Conservation (phyloP, 2,329 filamentous ascomycete genomes). For the Nemania diffusa region DNA sequence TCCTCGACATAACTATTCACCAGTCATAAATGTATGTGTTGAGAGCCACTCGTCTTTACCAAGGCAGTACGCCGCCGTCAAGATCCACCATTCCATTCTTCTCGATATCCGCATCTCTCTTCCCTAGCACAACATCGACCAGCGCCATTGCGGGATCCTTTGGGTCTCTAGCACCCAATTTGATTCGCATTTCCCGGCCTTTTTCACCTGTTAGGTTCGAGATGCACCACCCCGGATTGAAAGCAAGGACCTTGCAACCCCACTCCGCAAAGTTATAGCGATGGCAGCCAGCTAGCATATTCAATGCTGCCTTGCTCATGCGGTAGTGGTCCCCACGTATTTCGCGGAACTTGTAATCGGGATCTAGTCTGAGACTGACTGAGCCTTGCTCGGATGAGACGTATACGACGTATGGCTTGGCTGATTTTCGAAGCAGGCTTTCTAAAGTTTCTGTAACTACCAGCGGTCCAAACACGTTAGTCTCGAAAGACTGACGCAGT, state of each 20-base stretch:
- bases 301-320: conserved; percentile 53
- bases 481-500: conserved; percentile 61
- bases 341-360: conserved; percentile 28
- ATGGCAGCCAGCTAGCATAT: conserved; percentile 51
- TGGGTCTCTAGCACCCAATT: conserved; percentile 43
- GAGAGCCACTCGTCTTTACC: conserved; percentile 19
- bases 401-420: conserved; percentile 48
- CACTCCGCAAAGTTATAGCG: conserved; percentile 43
- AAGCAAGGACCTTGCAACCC: conserved; percentile 49
- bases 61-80: conserved; percentile 41
- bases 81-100: conserved; percentile 42
- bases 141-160: conserved; percentile 45
- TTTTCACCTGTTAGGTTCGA: conserved; percentile 48
- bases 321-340: conserved; percentile 47
- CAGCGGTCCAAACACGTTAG: conserved; percentile 49
- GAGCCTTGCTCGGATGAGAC: conserved; percentile 51
- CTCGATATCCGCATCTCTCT: conserved; percentile 42
- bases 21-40: neutral
- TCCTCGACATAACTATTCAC: neutral
- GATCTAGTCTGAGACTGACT: conserved; percentile 43
- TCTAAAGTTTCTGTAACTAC: conserved; percentile 48
- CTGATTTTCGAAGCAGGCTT: conserved; percentile 47
- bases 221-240: conserved; percentile 50
- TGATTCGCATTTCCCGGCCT: conserved; percentile 40
- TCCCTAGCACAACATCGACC: conserved; percentile 44